Base-by-base conservation (phyloP, 2,329 filamentous ascomycete species). In the Trichoderma sp. region DNA sequence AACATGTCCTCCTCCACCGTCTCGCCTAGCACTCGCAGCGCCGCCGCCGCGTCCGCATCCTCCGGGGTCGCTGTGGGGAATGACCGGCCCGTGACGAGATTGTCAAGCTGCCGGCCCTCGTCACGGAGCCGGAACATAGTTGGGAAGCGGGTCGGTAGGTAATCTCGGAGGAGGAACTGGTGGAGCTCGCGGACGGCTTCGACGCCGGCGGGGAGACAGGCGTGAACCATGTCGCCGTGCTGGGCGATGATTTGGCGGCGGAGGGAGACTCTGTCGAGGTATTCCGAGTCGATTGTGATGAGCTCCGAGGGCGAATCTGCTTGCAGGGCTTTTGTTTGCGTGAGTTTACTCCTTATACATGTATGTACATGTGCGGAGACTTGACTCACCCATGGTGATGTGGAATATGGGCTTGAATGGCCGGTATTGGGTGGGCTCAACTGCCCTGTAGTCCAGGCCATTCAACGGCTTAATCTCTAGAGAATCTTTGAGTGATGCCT, bases 1-100 rank as follows among this genome's bases (percentile, higher is more conserved):
- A 89, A 87, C 24, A 89, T 74, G 73, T 89, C 87, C 68, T 89
- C 87, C 71, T 89, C 87, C 3, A 89, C 81, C 0, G 83, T 87
- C 75, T 86, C 82, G n/a, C 82, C 85, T 1, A 88, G 76, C 7
- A 80, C 77, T 18, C 80, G 76, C 18, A 88, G 79, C 5, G 83
- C 81, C 0, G 77, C 77, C 2, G 36, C 36, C 6, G 36, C 36
- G 1, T 78, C 69, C 0, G 79, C 73, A 30, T 83, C 80, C 1
- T 72, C 39, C 0, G 80, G 78, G 0, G 80, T 76, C 0, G 75
- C 18, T 1, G 79, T 75, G 0, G 84, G 78, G 12, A 79, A 80
- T 0, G 74, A 63, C 7, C 69, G 69, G 6, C 75, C 74, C 0
- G 84, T 87, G 60, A 83, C 80, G 2, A 75, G 73, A 72, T 88